These are phyloP conservation scores for Parietaria judaica DNA, from an alignment of 306 rosid genomes.

Conservation along the genomic window DNA sequence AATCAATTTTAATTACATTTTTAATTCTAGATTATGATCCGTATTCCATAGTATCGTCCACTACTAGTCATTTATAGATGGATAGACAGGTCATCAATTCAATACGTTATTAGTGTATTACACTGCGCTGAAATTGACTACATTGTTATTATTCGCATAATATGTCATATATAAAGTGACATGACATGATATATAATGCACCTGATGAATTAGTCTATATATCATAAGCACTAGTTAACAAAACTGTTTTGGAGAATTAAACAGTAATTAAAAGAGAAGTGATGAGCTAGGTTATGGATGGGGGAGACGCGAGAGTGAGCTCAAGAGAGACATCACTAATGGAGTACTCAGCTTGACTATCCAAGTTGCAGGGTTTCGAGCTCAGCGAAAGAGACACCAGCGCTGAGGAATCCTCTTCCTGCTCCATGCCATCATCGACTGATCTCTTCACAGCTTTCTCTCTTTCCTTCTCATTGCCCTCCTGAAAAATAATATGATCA, in stretches of 20 bases:
- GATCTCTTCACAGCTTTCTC: background rate
- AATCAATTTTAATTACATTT: too few relatives aligned
- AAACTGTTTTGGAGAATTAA: background rate
- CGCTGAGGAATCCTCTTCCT: constrained; percentile 15
- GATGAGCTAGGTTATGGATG: background rate
- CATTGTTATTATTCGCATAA: too few relatives aligned
- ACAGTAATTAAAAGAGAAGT: background rate
- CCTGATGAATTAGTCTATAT: too few relatives aligned
- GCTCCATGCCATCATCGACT: constrained; percentile 13
- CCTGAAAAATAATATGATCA: background rate
- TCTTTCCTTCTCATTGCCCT: constrained; percentile 16
- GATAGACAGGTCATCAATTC: too few relatives aligned
- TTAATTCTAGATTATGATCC: too few relatives aligned
- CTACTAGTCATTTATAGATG: too few relatives aligned
- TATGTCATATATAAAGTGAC: too few relatives aligned
- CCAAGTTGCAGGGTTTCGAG: constrained; percentile 22
- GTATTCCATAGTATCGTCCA: too few relatives aligned
- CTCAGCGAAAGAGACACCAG: constrained; percentile 33
- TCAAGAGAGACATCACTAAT: constrained; percentile 48
- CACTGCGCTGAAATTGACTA: too few relatives aligned
- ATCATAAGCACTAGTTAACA: background rate
- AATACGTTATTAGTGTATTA: too few relatives aligned
- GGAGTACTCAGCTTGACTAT: constrained; percentile 7
- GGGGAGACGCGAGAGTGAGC: constrained; percentile 40
- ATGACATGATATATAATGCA: too few relatives aligned